A percentile compares a stretch with the other conserved stretches of the same genome.
Conservation (phyloP, 2,329 filamentous ascomycete genomes). For the Clathrospora elynae region DNA sequence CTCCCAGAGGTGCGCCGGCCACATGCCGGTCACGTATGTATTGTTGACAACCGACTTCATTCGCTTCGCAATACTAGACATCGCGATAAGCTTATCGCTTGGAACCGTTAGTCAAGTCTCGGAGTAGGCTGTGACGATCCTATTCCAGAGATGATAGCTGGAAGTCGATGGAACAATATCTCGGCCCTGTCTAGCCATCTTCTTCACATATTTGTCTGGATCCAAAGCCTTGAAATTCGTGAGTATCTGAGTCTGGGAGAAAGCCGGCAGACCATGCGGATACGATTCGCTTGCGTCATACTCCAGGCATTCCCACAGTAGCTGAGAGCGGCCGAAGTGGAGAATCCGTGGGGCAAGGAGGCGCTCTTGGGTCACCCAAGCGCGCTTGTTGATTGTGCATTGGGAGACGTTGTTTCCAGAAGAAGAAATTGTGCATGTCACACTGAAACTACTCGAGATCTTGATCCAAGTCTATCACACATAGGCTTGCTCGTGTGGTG, state of each 20-base stretch:
- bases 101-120: slow-evolving; percentile 1
- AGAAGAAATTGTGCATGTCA: background rate
- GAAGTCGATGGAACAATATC: too few relatives aligned
- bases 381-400: slow-evolving; percentile 5
- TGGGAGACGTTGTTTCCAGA: slow-evolving; percentile 1
- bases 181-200: too few relatives aligned
- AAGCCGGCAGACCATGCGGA: slow-evolving; percentile 2
- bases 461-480: background rate
- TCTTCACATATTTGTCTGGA: too few relatives aligned
- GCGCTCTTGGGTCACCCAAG: slow-evolving; percentile 23
- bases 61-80: slow-evolving; percentile 18
- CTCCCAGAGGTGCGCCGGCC: slow-evolving; percentile 10
- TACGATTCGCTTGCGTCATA: slow-evolving; percentile 10
- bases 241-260: background rate
- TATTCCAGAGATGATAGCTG: background rate
- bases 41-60: slow-evolving; percentile 3
- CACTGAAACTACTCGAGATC: background rate
- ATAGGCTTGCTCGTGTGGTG: background rate
- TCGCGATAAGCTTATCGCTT: slow-evolving; percentile 15
- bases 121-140: background rate
- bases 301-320: slow-evolving; percentile 28
- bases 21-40: slow-evolving; percentile 18
- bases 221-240: too few relatives aligned
- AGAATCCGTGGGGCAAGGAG: slow-evolving; percentile 23
- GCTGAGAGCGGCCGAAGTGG: slow-evolving; percentile 18